Percentiles rank a stretch among this genome's conserved stretches.
phyloP scores from a whole-genome alignment of 2,329 filamentous ascomycete species.

The Botryotinia convoluta region DNA sequence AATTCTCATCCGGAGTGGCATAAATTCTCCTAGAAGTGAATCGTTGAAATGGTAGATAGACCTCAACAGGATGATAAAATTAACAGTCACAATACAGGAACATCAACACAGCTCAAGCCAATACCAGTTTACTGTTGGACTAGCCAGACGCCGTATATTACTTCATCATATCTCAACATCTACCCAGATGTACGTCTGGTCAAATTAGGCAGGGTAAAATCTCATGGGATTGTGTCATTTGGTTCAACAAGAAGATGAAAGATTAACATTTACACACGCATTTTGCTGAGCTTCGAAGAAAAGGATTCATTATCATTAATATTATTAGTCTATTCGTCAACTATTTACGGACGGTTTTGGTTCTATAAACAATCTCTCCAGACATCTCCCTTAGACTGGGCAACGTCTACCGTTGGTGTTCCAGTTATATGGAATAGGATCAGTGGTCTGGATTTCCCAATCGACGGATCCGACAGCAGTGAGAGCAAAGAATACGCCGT shows the following conservation, averaged over 20 bases:
- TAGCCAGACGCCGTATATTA: neutral
- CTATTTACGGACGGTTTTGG: neutral
- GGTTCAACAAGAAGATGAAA: neutral
- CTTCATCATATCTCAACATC: neutral
- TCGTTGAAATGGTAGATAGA: too few relatives aligned
- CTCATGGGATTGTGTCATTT: neutral
- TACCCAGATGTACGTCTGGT: neutral
- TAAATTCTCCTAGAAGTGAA: too few relatives aligned
- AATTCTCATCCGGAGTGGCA: too few relatives aligned
- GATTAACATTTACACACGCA: neutral
- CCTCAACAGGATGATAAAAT: too few relatives aligned
- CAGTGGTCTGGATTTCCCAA: slow-evolving; percentile 39
- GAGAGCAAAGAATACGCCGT: slow-evolving; percentile 24
- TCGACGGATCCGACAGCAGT: slow-evolving; percentile 29
- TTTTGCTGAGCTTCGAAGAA: neutral
- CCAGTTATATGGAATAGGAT: slow-evolving; percentile 22
- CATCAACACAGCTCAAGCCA: too few relatives aligned
- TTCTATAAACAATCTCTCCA: neutral
- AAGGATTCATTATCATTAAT: neutral
- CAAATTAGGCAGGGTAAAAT: neutral
- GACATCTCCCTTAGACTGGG: neutral
- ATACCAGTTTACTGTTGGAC: neutral
- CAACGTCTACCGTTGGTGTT: slow-evolving; percentile 16
- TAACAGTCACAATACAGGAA: too few relatives aligned
- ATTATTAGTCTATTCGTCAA: neutral